A percentile compares a stretch with the other conserved stretches of the same genome.
phyloP scores from a whole-genome alignment of 441 rosid species.

The Corymbia calophylla region DNA sequence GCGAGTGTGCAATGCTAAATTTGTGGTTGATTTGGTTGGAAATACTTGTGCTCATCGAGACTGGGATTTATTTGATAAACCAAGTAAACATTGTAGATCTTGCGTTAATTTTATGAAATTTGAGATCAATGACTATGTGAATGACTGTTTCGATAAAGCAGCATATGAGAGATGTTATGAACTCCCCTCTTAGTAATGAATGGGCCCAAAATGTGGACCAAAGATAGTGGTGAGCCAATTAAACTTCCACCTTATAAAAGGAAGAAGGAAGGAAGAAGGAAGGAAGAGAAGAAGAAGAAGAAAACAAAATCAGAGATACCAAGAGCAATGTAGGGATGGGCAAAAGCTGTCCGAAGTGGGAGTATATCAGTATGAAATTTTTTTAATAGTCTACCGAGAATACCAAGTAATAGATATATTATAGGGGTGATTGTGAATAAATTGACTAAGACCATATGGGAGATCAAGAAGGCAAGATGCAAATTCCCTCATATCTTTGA shows the following conservation, averaged over 20 bases:
- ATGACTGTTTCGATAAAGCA: neutral
- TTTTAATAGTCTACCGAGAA: neutral
- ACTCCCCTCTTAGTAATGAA: too few species aligned
- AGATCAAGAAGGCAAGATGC: neutral
- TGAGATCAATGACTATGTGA: too few species aligned
- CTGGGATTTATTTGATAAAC: neutral
- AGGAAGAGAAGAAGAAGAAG: neutral
- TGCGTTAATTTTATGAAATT: neutral
- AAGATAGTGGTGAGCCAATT: neutral
- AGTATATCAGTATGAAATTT: too few species aligned
- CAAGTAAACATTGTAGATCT: neutral
- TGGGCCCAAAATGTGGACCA: neutral
- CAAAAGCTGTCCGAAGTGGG: neutral
- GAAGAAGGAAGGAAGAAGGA: neutral
- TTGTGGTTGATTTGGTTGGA: neutral
- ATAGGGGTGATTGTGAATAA: neutral
- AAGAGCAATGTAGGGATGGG: neutral
- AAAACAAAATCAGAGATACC: neutral
- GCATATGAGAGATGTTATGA: neutral
- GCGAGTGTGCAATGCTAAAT: neutral
- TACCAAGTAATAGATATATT: neutral
- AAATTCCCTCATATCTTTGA: neutral
- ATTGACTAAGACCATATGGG: neutral
- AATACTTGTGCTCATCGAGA: neutral
- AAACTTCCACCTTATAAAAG: neutral